Percentiles rank a stretch among this genome's conserved stretches.
Evolutionary conservation across 2,329 filamentous ascomycete genomes (phyloP).

Genomic region (Periglandula ipomoeae): DNA sequence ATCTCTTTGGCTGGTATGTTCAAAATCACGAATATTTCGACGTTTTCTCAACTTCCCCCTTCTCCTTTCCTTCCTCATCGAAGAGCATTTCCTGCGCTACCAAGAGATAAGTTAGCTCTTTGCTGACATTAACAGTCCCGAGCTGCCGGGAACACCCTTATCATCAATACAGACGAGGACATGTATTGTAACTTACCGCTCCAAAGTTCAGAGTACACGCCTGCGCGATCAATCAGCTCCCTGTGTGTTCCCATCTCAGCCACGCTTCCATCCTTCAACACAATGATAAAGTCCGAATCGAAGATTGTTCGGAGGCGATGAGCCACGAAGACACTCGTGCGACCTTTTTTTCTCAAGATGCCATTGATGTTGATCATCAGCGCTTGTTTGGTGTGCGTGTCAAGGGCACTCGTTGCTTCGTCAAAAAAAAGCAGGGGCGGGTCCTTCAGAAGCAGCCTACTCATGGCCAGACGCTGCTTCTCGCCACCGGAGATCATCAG

Average conservation of each 20-base stretch:
- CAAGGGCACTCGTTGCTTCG: constrained; percentile 84
- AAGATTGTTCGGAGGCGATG: constrained; percentile 89
- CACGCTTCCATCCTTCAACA: constrained; percentile 75
- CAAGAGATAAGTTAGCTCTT: not conserved
- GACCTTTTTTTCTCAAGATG: constrained; percentile 76
- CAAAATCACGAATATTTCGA: constrained; percentile 7
- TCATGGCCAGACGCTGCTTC: constrained; percentile 83
- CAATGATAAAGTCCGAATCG: constrained; percentile 87
- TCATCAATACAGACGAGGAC: not conserved
- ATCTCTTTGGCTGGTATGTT: too few species aligned
- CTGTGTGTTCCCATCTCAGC: constrained; percentile 83
- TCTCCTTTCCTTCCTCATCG: constrained; percentile 33
- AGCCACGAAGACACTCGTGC: constrained; percentile 92
- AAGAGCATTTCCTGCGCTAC: constrained; percentile 55
- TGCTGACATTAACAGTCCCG: too few species aligned
- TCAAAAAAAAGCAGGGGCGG: constrained; percentile 89
- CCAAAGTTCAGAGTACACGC: constrained; percentile 86
- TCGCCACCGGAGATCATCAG: constrained; percentile 97
- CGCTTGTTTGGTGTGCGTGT: constrained; percentile 88
- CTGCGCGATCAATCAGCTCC: constrained; percentile 67
- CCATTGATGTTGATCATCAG: constrained; percentile 88
- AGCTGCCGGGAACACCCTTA: not conserved
- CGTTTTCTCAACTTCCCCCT: constrained; percentile 29
- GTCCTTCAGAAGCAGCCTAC: constrained; percentile 77
- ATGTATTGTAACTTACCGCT: constrained; percentile 56